Evolutionary conservation across 306 rosid species (phyloP).

Genomic region (Fragaria iinumae): DNA sequence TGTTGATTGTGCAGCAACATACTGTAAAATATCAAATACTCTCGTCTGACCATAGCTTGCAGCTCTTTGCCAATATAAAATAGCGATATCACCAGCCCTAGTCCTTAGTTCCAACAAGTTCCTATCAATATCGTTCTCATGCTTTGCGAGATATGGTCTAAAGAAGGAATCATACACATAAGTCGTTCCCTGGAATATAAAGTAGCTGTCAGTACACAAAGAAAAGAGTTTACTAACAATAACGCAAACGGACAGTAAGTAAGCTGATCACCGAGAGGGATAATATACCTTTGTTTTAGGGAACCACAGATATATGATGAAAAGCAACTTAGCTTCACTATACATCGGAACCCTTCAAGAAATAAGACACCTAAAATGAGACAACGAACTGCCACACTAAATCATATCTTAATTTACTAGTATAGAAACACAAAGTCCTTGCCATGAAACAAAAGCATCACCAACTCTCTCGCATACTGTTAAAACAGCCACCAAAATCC

Average conservation of each 20-base stretch:
- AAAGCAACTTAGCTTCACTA: conserved; percentile 88
- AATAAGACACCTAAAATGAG: conserved; percentile 7
- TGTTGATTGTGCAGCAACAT: conserved; percentile 77
- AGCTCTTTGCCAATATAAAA: conserved; percentile 74
- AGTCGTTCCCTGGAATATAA: conserved; percentile 61
- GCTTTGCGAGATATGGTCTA: conserved; percentile 75
- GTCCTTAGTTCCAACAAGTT: conserved; percentile 71
- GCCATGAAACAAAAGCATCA: conserved; percentile 89
- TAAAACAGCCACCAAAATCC: conserved; percentile 92
- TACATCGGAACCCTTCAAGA: conserved; percentile 94
- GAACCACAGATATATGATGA: conserved; percentile 85
- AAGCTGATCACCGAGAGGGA: conserved; percentile 15
- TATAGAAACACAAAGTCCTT: conserved; percentile 28
- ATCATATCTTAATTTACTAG: conserved; percentile 20
- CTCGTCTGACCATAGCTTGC: conserved; percentile 78
- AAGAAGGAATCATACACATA: conserved; percentile 88
- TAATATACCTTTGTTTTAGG: conserved; percentile 76
- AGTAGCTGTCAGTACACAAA: conserved; percentile 12
- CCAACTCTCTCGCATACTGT: conserved; percentile 77
- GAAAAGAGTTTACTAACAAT: neutral
- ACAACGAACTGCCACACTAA: neutral
- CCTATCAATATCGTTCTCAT: conserved; percentile 80
- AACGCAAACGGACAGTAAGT: conserved; percentile 15
- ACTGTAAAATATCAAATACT: conserved; percentile 68
- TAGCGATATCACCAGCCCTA: conserved; percentile 66